Base-by-base conservation (phyloP, 345 rosid species). In the Syzygium grande region DNA sequence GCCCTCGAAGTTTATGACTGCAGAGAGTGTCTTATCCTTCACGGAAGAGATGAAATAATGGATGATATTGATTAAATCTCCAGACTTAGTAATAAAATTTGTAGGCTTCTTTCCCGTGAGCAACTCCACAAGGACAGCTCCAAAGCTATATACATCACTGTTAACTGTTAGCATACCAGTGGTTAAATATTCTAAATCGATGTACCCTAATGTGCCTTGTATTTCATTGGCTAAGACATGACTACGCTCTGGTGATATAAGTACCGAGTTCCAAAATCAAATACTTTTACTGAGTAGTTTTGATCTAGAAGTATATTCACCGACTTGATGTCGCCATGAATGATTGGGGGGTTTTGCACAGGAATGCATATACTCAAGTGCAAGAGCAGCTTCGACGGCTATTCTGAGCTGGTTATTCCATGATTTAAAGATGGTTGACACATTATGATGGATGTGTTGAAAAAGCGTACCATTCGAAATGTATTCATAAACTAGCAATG, bases 91-190 rank as follows among this genome's bases (percentile, higher is more conserved):
- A 55, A 55, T 55, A 55, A 55, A 55, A 55, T 17, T 55, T 55
- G 59, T 55, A 55, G 59, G 59, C 59, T 55, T 55, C 59, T 55
- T 55, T 55, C 59, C 0, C 21, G 5, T 55, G 27, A 55, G 27
- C 59, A 55, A 55, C 59, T 55, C 59, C 59, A 22, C 11, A 1
- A 55, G 27, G 11, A 55, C 27, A 55, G 22, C 27, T 55, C 59
- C 59, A 55, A 22, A 55, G 27, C 27, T 55, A 9, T 21, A 3
- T 55, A 55, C 27, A 22, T 55, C 59, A 55, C 59, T 55, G 7
- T 55, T 55, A 55, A 55, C 9, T 3, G 5, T 55, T 55, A 22
- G 11, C 22, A 3, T 22, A 55, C 27, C 1, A 0, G 0, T 55
- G 59, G 59, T 55, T 55, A 55, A 55, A 55, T 22, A 55, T 55